Evolutionary conservation across 2,329 filamentous ascomycete species (phyloP).

Genomic region (Rugonectria rugulosa): DNA sequence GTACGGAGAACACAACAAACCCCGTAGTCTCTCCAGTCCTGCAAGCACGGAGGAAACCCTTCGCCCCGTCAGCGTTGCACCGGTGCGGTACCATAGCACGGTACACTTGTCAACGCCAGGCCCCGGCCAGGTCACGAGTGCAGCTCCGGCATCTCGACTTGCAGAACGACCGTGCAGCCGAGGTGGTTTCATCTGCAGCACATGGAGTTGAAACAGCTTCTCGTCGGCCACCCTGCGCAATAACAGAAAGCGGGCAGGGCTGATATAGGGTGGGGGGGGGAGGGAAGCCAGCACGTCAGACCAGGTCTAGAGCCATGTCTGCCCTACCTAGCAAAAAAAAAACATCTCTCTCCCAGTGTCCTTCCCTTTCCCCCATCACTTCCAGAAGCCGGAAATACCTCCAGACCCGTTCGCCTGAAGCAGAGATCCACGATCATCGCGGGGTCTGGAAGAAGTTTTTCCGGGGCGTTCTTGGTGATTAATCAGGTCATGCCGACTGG

Average conservation of each 20-base stretch:
- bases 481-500: background rate
- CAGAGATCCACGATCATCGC: slow-evolving; percentile 3
- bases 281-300: background rate
- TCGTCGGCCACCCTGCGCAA: slow-evolving; percentile 4
- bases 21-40: background rate
- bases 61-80: slow-evolving; percentile 16
- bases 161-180: slow-evolving; percentile 13
- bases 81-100: background rate
- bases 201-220: slow-evolving; percentile 16
- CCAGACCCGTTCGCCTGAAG: slow-evolving; percentile 8
- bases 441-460: slow-evolving; percentile 4
- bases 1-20: too few relatives aligned
- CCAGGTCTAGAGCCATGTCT: background rate
- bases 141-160: slow-evolving; percentile 6
- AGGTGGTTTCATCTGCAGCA: slow-evolving; percentile 18
- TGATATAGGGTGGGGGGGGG: slow-evolving; percentile 9
- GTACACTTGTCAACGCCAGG: background rate
- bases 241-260: slow-evolving; percentile 1
- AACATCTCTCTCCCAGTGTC: too few relatives aligned
- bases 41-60: background rate
- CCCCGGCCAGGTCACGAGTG: slow-evolving; percentile 5
- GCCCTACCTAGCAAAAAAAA: slow-evolving; percentile 4
- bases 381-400: slow-evolving; percentile 15
- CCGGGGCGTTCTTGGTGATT: background rate
- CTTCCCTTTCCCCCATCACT: background rate